Percentiles rank a stretch among this genome's conserved stretches.
Evolutionary conservation across 768 basidiomycete genomes (phyloP).

Genomic region (Amanita molliuscula): DNA sequence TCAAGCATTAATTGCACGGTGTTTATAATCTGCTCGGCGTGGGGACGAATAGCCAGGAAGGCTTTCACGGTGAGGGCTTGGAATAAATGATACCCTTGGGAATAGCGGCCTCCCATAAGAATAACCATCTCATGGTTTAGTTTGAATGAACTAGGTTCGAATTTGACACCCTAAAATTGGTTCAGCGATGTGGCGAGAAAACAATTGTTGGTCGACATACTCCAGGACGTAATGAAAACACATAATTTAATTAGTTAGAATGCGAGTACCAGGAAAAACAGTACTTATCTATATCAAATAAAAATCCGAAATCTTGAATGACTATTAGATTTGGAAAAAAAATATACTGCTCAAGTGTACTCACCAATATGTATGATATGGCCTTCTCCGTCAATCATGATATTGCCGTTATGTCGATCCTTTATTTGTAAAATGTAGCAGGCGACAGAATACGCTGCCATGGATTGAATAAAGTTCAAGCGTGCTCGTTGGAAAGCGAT

Average conservation of each 20-base stretch:
- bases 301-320: constrained; percentile 80
- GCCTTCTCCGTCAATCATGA: constrained; percentile 98
- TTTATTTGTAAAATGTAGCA: constrained; percentile 99
- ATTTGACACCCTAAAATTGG: constrained; percentile 79
- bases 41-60: constrained; percentile 93
- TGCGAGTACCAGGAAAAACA: constrained; percentile 2
- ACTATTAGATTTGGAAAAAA: constrained; percentile 2
- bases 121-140: constrained; percentile 98
- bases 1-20: constrained; percentile 91
- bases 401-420: constrained; percentile 98
- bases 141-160: constrained; percentile 97
- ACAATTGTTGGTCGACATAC: constrained; percentile 23
- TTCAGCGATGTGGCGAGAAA: neutral
- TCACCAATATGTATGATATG: constrained; percentile 93
- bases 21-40: constrained; percentile 82
- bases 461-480: constrained; percentile 94
- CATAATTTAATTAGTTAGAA: constrained; percentile 14
- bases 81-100: constrained; percentile 92
- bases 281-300: constrained; percentile 96
- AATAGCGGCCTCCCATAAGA: constrained; percentile 91
- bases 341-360: constrained; percentile 14
- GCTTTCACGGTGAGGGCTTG: constrained; percentile 91
- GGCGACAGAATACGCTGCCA: constrained; percentile 98
- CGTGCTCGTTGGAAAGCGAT: constrained; percentile 87
- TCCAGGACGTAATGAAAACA: constrained; percentile 50